Evolutionary conservation across 2,329 filamentous ascomycete genomes (phyloP), one percentile per base, ranked within the genome.

Genomic region (Davidsoniella virescens): DNA sequence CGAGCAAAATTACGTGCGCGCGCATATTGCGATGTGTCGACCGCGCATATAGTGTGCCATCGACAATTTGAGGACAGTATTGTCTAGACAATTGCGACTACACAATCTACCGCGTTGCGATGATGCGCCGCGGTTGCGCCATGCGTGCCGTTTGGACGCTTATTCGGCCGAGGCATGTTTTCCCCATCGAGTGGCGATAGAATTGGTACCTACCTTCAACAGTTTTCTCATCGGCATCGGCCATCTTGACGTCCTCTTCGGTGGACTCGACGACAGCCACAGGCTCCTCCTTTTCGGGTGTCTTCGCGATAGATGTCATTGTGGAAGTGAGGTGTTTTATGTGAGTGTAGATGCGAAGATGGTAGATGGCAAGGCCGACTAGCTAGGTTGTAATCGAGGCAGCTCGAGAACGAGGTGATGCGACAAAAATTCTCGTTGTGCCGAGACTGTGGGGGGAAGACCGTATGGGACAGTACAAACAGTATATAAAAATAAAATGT

Each of bases 221-320:
- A 56, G 58, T 49, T 54, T 54, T 54, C 56, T 44, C 47, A 56
- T 54, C 44, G 57, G 57, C 55, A 53, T 57, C 47, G 50, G 55
- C 37, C 55, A 56, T 33, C 58, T 59, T 49, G 58, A 59, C 54
- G 58, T 55, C 51, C 58, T 59, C 23, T 56, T 43, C 39, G 20
- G 47, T 44, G 17, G 50, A 29, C 48, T 54, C 43, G 36, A 48
- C 42, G 38, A 52, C 46, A 25, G 50, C 40, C 46, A 52, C 37
- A 20, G 47, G 44, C 36, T 55, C 52, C 43, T 54, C 52, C 53
- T 57, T 51, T 53, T 53, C 54, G 43, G 52, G 47, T 40, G 49
- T 49, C 52, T 53, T 52, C 10, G 52, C 51, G 42, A 50, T 25
- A 39, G 50, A 52, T n/a, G 54, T 33, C 54, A 55, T 55, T 44